Conservation (phyloP, 83 land plant species). For the Thuja plicata region DNA sequence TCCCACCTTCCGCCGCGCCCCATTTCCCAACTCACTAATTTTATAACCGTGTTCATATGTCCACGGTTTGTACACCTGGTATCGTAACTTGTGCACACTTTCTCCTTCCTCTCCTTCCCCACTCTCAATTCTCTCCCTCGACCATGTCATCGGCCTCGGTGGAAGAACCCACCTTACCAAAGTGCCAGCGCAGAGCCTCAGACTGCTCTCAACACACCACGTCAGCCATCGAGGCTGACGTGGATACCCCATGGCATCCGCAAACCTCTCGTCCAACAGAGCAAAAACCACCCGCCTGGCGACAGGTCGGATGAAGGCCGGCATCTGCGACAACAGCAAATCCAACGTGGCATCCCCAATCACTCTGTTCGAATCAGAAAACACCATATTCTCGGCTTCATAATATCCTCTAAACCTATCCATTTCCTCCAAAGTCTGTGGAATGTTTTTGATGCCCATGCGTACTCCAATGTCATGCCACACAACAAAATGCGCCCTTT, state of each 20-base stretch:
- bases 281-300: not conserved
- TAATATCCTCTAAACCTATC: not conserved
- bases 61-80: not conserved
- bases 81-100: not conserved
- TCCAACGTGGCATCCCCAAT: slow-evolving; percentile 15
- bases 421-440: slow-evolving; percentile 17
- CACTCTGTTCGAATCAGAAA: slow-evolving; percentile 16
- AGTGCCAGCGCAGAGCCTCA: not conserved
- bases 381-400: slow-evolving; percentile 12
- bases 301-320: not conserved
- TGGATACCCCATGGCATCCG: not conserved
- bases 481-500: not conserved
- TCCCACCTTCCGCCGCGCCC: not conserved
- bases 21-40: not conserved
- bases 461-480: slow-evolving; percentile 33
- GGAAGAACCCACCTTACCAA: slow-evolving; percentile 2
- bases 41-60: not conserved
- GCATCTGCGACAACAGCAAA: not conserved
- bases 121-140: not conserved
- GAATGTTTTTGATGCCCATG: slow-evolving; percentile 32
- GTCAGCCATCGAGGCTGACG: slow-evolving; percentile 5
- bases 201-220: not conserved
- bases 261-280: slow-evolving; percentile 12
- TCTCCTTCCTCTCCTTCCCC: not conserved
- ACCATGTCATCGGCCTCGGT: not conserved